Evolutionary conservation across 1,284 basidiomycete species (phyloP), one percentile per base, ranked within the genome.

Genomic region (Melampsora medusae): DNA sequence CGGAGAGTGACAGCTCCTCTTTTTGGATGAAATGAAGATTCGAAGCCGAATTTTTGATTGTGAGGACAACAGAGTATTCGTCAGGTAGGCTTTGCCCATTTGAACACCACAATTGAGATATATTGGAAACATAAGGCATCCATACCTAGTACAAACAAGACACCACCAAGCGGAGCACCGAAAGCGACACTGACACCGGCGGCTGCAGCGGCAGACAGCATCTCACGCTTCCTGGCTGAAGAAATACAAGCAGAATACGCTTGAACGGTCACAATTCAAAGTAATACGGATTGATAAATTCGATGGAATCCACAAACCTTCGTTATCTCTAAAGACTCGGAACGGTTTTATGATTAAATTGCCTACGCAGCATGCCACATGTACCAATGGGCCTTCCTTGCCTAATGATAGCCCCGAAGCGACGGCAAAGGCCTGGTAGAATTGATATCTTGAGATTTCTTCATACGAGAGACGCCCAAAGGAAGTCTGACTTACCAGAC

Each of bases 121-220:
- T 22, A 64, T 19, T 12, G 22, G 31, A 64, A 25, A 64, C 17
- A 0, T 62, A 35, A 64, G 35, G 16, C 3, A 76, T 22, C 49
- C 48, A 49, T 53, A 38, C 74, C 74, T 68, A 76, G 48, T 12
- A 76, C 74, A 65, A 76, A 76, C 12, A 76, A 48, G 5, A 76
- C 67, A 35, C 77, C 90, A n/a, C 90, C 90, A 0, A 91, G 83
- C 14, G 90, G 90, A 80, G 89, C 90, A 49, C 90, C 90, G 80
- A 91, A 91, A 4, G 90, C 90, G 5, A 91, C 90, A 6, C 89
- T 90, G 38, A 91, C 88, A 33, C 90, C 90, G 0, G 90, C 89
- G 0, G 89, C 88, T 0, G 89, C 90, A 0, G 89, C 89, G 0
- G 89, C 89, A 0, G 89, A 89, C 17, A 90, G 82, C 22, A 90